Evolutionary conservation across 306 rosid genomes (phyloP), one percentile per base, ranked within the genome.

Genomic region (Cyclanthera cordifolia): DNA sequence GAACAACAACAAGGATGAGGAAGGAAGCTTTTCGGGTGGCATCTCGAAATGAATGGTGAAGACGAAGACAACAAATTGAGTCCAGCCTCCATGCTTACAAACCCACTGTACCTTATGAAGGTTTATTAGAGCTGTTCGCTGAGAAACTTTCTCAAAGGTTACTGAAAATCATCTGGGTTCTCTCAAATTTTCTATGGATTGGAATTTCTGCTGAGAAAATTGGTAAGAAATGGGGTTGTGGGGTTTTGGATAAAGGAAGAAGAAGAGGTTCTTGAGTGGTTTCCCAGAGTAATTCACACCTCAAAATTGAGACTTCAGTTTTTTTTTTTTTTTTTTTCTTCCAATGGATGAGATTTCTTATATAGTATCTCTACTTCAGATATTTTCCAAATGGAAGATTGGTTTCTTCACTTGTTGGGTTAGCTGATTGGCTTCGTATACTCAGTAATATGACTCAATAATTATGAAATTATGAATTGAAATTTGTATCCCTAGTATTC

Each of bases 51-150:
- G 71, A 87, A 84, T 10, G 84, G 79, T 23, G 88, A 80, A 54
- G 91, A 75, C 0, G 91, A 69, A 65, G 74, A 90, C 53, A 90
- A 78, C 74, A 90, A 78, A 56, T 41, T 82, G 72, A 80, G 82
- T 71, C 87, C 85, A 51, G 82, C 90, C 75, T 90, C 97, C 97
- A 90, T 90, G 50, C 21, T 53, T 23, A 41, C 34, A 57, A 76
- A 27, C 21, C 9, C 19, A 70, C 14, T 37, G 64, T 54, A 53
- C 23, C 7, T 65, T 6, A 12, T 37, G 49, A 5, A 61, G 49
- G 55, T 49, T 4, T 19, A 20, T 3, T 46, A 5, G 54, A 27
- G 43, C 51, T 41, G 69, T 14, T 41, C 30, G 43, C 37, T 21
- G 69, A 11, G 52, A 34, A 34, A 34, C 7, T 34, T 5, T 9